phyloP scores from a whole-genome alignment of 768 basidiomycete genomes.

The Suillus subalutaceus region DNA sequence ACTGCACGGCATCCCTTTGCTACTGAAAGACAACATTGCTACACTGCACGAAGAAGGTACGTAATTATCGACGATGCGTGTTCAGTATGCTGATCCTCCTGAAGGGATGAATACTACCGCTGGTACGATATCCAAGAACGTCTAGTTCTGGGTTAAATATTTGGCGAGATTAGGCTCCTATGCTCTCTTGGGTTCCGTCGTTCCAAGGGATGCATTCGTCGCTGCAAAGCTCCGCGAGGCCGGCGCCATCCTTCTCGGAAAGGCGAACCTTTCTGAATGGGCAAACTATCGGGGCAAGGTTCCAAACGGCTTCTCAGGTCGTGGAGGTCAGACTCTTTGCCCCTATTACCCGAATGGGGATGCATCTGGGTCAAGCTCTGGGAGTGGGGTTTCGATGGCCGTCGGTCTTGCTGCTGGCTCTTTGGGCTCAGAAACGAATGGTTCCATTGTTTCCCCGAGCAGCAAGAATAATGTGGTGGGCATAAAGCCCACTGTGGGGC shows the following conservation, averaged over 20 bases:
- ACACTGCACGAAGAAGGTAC: constrained; percentile 35
- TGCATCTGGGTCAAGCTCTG: constrained; percentile 46
- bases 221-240: constrained; percentile 33
- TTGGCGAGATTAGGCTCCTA: constrained; percentile 31
- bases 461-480: constrained; percentile 46
- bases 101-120: constrained; percentile 44
- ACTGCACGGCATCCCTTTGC: constrained; percentile 62
- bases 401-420: constrained; percentile 46
- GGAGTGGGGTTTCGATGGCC: constrained; percentile 44
- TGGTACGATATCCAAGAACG: constrained; percentile 19
- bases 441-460: constrained; percentile 50
- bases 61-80: constrained; percentile 1
- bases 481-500: constrained; percentile 58
- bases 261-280: constrained; percentile 49
- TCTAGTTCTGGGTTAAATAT: not conserved
- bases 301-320: constrained; percentile 47
- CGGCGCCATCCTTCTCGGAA: constrained; percentile 43
- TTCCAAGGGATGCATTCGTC: constrained; percentile 36
- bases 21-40: constrained; percentile 53
- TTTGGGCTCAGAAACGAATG: constrained; percentile 52
- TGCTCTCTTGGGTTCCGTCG: constrained; percentile 38
- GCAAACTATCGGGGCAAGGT: constrained; percentile 43
- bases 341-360: constrained; percentile 45
- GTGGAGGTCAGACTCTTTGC: constrained; percentile 47
- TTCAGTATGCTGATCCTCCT: constrained; percentile 7